Evolutionary conservation across 306 rosid species (phyloP).

Genomic region (Hylodesmum podocarpum): DNA sequence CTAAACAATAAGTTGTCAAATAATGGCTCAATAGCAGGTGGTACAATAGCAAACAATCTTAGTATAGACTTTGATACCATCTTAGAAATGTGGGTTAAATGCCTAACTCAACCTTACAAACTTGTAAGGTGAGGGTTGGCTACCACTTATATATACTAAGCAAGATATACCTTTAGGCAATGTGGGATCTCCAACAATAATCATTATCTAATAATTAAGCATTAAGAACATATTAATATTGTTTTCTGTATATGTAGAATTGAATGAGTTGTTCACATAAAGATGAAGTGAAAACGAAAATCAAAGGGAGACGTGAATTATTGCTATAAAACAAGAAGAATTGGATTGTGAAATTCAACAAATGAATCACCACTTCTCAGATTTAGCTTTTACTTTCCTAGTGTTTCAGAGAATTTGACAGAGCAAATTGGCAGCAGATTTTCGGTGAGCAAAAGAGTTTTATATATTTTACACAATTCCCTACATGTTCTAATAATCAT

Average conservation of each 20-base stretch:
- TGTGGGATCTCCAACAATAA: no score
- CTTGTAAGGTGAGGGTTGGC: no score
- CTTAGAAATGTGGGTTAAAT: no score
- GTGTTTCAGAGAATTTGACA: not conserved
- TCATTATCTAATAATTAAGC: not conserved
- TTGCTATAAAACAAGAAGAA: not conserved
- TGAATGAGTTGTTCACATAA: not conserved
- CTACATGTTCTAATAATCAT: constrained; percentile 8
- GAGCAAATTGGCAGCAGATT: not conserved
- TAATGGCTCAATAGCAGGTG: no score
- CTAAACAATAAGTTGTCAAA: no score
- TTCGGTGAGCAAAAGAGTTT: not conserved
- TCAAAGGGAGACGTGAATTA: not conserved
- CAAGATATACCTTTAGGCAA: no score
- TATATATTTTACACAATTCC: not conserved
- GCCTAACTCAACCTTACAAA: no score
- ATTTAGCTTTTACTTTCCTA: not conserved
- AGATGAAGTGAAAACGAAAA: not conserved
- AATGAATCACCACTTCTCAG: not conserved
- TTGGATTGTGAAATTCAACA: not conserved
- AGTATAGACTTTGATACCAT: no score
- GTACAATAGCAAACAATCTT: no score
- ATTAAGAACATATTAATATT: not conserved
- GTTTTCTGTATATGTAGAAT: not conserved
- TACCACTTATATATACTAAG: no score